Evolutionary conservation across 768 basidiomycete genomes (phyloP).

Genomic region (Phaeolepiota aurea): DNA sequence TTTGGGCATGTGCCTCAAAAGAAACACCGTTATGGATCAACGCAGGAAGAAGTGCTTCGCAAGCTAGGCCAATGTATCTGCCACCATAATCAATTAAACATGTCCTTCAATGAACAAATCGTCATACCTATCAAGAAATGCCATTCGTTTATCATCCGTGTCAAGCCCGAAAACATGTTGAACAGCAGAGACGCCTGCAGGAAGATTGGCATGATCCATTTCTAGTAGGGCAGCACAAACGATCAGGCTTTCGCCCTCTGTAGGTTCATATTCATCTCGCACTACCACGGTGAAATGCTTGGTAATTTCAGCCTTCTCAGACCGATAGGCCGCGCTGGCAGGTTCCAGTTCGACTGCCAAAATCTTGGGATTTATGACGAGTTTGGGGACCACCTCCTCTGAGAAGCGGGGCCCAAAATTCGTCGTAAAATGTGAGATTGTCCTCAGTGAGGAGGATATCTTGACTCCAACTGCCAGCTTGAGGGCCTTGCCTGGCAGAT

Average conservation of each 20-base stretch:
- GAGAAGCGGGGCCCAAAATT: slow-evolving; percentile 52
- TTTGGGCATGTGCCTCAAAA: slow-evolving; percentile 57
- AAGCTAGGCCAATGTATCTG: slow-evolving; percentile 44
- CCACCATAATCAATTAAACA: neutral
- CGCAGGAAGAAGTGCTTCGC: slow-evolving; percentile 43
- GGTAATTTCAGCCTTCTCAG: slow-evolving; percentile 32
- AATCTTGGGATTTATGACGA: slow-evolving; percentile 32
- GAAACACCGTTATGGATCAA: slow-evolving; percentile 47
- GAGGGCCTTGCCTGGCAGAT: slow-evolving; percentile 34
- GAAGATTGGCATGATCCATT: slow-evolving; percentile 34
- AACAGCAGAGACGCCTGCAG: slow-evolving; percentile 34
- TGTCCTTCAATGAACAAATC: neutral
- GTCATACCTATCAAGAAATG: slow-evolving; percentile 38
- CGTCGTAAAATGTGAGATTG: slow-evolving; percentile 52
- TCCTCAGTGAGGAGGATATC: slow-evolving; percentile 49
- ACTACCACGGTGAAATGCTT: slow-evolving; percentile 49
- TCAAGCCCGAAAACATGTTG: slow-evolving; percentile 38
- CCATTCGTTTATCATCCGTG: slow-evolving; percentile 33
- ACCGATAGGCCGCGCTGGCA: slow-evolving; percentile 36
- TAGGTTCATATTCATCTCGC: slow-evolving; percentile 31
- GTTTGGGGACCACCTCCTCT: slow-evolving; percentile 35
- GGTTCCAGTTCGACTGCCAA: slow-evolving; percentile 39
- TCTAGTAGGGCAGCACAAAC: slow-evolving; percentile 47
- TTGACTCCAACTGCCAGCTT: slow-evolving; percentile 49
- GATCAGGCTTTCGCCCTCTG: slow-evolving; percentile 32